Evolutionary conservation across 176 grass and related monocot genomes (phyloP).

Genomic region (Aechmea fasciata): DNA sequence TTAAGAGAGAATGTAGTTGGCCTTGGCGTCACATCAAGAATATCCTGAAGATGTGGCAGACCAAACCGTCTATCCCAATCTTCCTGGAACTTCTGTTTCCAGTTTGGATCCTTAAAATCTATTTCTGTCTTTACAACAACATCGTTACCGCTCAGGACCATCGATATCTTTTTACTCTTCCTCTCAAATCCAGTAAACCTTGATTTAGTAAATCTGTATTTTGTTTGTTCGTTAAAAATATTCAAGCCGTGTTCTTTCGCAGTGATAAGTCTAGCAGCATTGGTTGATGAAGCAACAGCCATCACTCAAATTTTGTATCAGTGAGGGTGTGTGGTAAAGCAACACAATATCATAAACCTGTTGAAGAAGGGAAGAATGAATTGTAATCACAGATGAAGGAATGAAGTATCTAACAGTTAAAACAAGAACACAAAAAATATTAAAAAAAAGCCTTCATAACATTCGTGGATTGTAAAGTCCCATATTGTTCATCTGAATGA

Average conservation of each 20-base stretch:
- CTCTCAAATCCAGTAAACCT: constrained; percentile 8
- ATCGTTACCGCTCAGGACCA: constrained; percentile 20
- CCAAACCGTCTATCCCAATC: constrained; percentile 62
- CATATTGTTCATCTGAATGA: too few relatives aligned
- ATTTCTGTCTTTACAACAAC: constrained; percentile 32
- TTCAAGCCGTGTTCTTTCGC: neutral
- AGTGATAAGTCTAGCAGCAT: constrained; percentile 12
- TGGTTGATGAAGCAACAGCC: constrained; percentile 35
- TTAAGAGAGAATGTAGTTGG: constrained; percentile 75
- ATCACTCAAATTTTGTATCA: constrained; percentile 10
- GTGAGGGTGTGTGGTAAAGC: neutral
- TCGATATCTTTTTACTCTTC: constrained; percentile 22
- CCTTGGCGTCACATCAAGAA: constrained; percentile 75
- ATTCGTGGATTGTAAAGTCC: too few relatives aligned
- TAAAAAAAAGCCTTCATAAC: too few relatives aligned
- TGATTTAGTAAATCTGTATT: constrained; percentile 24
- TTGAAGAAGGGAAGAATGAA: too few relatives aligned
- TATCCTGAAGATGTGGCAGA: constrained; percentile 80
- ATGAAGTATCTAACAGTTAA: too few relatives aligned
- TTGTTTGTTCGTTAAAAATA: constrained; percentile 10
- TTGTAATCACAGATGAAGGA: too few relatives aligned
- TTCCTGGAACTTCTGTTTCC: constrained; percentile 64
- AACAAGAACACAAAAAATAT: too few relatives aligned
- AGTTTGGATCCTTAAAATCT: constrained; percentile 59
- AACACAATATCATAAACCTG: neutral